Evolutionary conservation across 768 basidiomycete species (phyloP).

Genomic region (Lactarius sanguifluus): DNA sequence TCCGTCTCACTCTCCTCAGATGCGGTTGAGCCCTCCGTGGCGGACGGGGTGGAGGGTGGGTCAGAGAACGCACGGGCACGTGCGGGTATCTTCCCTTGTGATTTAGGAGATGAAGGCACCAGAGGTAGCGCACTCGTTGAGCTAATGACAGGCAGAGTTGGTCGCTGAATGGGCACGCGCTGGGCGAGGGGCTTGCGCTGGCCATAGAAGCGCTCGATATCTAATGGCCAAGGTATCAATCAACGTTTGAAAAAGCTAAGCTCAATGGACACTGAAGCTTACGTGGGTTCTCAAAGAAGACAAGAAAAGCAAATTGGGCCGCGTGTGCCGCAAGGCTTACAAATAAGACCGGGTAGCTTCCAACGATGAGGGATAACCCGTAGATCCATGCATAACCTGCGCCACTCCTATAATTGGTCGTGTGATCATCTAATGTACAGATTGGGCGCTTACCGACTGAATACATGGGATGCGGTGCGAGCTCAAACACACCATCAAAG

Average conservation of each 20-base stretch:
- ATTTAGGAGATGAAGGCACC: slow-evolving; percentile 24
- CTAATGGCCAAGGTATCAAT: slow-evolving; percentile 41
- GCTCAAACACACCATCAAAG: slow-evolving; percentile 97
- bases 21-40: slow-evolving; percentile 70
- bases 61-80: slow-evolving; percentile 28
- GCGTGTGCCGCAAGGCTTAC: slow-evolving; percentile 93
- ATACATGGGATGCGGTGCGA: slow-evolving; percentile 95
- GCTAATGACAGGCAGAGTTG: slow-evolving; percentile 24
- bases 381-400: slow-evolving; percentile 96
- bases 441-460: slow-evolving; percentile 58
- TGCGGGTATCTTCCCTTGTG: neutral
- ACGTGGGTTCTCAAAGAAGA: slow-evolving; percentile 98
- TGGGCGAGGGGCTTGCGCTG: slow-evolving; percentile 87
- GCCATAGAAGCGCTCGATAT: slow-evolving; percentile 93
- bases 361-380: slow-evolving; percentile 87
- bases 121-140: slow-evolving; percentile 35
- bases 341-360: slow-evolving; percentile 88
- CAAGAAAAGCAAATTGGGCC: slow-evolving; percentile 93
- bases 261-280: slow-evolving; percentile 36
- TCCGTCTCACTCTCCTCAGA: slow-evolving; percentile 70
- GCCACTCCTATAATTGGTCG: slow-evolving; percentile 11
- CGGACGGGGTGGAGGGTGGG: slow-evolving; percentile 51
- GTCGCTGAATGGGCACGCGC: slow-evolving; percentile 60
- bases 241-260: neutral
- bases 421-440: neutral